Percentiles rank a stretch among this genome's conserved stretches.
phyloP scores from a whole-genome alignment of 2,329 filamentous ascomycete genomes.

The Aspergillus sp. region DNA sequence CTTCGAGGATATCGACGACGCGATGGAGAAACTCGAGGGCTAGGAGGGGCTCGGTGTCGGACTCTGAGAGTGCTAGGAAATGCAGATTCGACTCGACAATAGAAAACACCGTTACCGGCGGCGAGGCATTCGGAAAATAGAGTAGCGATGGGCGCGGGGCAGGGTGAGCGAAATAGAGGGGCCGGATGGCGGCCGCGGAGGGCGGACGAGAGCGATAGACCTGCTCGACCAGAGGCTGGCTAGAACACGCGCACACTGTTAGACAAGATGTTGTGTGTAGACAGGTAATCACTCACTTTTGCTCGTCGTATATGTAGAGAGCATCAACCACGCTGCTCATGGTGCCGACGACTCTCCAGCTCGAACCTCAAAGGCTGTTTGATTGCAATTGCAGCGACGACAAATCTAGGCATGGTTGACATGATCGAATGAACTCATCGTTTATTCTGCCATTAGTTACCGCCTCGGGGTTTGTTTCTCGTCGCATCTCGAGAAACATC shows the following conservation, averaged over 20 bases:
- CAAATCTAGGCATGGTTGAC: neutral
- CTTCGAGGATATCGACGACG: conserved; percentile 86
- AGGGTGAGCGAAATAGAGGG: conserved; percentile 82
- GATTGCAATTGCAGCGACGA: neutral
- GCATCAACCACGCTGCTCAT: conserved; percentile 92
- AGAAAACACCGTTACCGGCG: conserved; percentile 85
- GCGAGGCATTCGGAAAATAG: conserved; percentile 77
- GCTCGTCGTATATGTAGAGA: conserved; percentile 94
- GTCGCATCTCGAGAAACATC: neutral
- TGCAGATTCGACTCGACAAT: conserved; percentile 84
- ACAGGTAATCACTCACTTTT: conserved; percentile 63
- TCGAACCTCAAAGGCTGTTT: conserved; percentile 19
- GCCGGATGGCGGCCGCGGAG: conserved; percentile 71
- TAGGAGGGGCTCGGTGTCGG: conserved; percentile 84
- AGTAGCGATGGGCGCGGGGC: conserved; percentile 80
- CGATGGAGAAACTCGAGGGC: conserved; percentile 94
- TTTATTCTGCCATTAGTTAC: conserved; percentile 33
- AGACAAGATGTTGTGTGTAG: neutral
- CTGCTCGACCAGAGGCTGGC: conserved; percentile 82
- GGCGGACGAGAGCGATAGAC: conserved; percentile 81
- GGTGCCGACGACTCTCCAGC: conserved; percentile 38
- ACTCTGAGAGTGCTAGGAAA: conserved; percentile 79
- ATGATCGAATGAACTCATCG: conserved; percentile 9
- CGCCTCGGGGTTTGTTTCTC: conserved; percentile 23
- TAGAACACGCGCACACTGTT: conserved; percentile 40